Conservation (phyloP, 495 filamentous ascomycete species). For the Penicillium atrosanguineum region DNA sequence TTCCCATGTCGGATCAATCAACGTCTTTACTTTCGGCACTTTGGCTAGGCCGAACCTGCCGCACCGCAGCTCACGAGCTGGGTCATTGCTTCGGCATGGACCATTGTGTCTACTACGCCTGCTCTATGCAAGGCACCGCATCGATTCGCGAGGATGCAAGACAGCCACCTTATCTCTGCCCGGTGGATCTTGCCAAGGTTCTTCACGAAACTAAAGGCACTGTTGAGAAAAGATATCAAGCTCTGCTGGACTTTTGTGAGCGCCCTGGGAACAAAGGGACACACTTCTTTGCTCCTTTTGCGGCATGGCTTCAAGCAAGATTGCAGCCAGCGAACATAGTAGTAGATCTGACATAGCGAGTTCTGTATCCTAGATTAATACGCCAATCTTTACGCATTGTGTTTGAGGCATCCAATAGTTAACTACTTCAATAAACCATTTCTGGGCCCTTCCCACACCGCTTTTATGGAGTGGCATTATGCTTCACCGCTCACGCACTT, state of each 20-base stretch:
- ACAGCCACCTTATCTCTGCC: slow-evolving; percentile 67
- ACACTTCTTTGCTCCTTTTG: slow-evolving; percentile 21
- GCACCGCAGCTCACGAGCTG: slow-evolving; percentile 61
- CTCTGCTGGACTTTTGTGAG: slow-evolving; percentile 45
- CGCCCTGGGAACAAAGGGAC: not conserved
- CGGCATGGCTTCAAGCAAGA: slow-evolving; percentile 18
- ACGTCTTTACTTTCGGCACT: slow-evolving; percentile 16
- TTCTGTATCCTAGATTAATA: too few relatives aligned
- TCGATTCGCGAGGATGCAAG: slow-evolving; percentile 59
- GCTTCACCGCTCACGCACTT: not conserved
- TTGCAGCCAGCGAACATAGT: not conserved
- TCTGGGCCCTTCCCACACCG: not conserved
- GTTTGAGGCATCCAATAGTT: too few relatives aligned
- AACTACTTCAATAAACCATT: too few relatives aligned
- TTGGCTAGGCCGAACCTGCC: slow-evolving; percentile 56
- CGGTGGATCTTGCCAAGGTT: slow-evolving; percentile 59
- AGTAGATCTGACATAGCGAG: too few relatives aligned
- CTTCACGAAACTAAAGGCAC: slow-evolving; percentile 32
- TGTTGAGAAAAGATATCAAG: slow-evolving; percentile 36
- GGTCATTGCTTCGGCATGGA: slow-evolving; percentile 65
- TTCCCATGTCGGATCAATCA: not conserved
- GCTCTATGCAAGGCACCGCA: slow-evolving; percentile 64
- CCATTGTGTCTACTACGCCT: slow-evolving; percentile 69
- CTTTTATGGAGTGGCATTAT: not conserved
- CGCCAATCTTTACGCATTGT: not conserved